Percentiles rank a stretch among this genome's conserved stretches.
These are phyloP conservation scores for Herpetomonas tarakana DNA, from an alignment of 208 protist genomes.

Conservation along the genomic window DNA sequence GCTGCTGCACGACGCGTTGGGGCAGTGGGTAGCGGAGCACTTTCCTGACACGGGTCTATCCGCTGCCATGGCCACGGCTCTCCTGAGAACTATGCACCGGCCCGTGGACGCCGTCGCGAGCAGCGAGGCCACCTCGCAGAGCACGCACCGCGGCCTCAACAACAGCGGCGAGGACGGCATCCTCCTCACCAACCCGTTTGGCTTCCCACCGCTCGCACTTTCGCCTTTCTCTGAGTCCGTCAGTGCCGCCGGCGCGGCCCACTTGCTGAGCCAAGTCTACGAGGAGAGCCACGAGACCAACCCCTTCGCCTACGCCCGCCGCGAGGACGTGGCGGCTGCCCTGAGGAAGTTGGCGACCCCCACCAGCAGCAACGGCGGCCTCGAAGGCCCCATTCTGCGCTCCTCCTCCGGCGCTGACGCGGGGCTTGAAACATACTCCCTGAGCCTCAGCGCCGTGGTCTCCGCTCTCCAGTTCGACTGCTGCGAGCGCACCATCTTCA, in stretches of 20 bases:
- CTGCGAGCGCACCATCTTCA: slow-evolving; percentile 71
- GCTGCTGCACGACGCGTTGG: slow-evolving; percentile 9
- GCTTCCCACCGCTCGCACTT: background rate
- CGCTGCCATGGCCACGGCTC: background rate
- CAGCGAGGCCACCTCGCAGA: too few relatives aligned
- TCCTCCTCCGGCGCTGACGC: background rate
- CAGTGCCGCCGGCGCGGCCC: background rate
- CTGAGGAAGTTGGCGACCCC: background rate
- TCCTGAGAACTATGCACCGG: background rate
- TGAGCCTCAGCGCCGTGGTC: slow-evolving; percentile 28
- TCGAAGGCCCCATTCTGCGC: background rate
- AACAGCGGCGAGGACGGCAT: background rate
- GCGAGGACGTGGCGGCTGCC: background rate
- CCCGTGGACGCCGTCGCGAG: background rate
- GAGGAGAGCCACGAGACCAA: background rate
- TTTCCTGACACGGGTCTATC: background rate
- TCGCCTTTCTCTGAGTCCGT: background rate
- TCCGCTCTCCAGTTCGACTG: slow-evolving; percentile 39
- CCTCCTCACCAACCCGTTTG: background rate
- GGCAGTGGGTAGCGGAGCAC: background rate
- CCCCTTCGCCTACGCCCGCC: background rate
- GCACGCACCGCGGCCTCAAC: background rate
- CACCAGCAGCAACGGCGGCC: background rate
- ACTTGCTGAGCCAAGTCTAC: background rate
- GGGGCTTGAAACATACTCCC: slow-evolving; percentile 15